Evolutionary conservation across 441 rosid species (phyloP), one percentile per base, ranked within the genome.

Genomic region (Croton setiger): DNA sequence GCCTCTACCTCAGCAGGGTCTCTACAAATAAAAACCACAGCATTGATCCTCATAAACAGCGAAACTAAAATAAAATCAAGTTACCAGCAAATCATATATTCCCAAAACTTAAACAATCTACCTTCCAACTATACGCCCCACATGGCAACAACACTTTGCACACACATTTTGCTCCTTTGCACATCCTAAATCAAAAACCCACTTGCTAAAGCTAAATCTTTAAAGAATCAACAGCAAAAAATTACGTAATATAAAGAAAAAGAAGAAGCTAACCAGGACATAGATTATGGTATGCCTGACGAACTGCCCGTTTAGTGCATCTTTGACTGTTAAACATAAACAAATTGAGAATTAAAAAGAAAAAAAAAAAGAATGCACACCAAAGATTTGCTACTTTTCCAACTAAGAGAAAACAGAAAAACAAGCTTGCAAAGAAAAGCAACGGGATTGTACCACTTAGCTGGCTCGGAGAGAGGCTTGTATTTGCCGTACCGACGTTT

Each of bases 401-500:
- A 14, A 48, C 1, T 3, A 3, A 17, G 5, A 67, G 9, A n/a
- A 18, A 45, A 6, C 20, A 56, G 51, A 0, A 48, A 56, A 0
- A 35, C 11, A 45, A 44, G 21, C 21, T 27, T 54, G 4, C 18
- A 63, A 21, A 35, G 0, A 13, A 15, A 41, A 31, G 11, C 20
- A 33, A 27, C 49, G 1, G 62, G 20, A 54, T 18, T 20, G 1
- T 71, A 88, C 98, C 97, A 93, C 79, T 93, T 93, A 62, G 96
- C 88, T 27, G 98, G 85, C 74, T 91, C 91, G 21, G 81, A 69
- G 27, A 93, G 83, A 48, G 83, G 68, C 75, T 93, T 93, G 83
- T 93, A 93, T 77, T 93, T 93, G 10, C 98, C 97, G 47, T 93
- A 93, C 13, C 81, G 85, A 44, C 98, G 96, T 72, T 91, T 93